A percentile compares a stretch with the other conserved stretches of the same genome.
phyloP scores from a whole-genome alignment of 2,329 filamentous ascomycete genomes.

The Sarocladium oryzae region DNA sequence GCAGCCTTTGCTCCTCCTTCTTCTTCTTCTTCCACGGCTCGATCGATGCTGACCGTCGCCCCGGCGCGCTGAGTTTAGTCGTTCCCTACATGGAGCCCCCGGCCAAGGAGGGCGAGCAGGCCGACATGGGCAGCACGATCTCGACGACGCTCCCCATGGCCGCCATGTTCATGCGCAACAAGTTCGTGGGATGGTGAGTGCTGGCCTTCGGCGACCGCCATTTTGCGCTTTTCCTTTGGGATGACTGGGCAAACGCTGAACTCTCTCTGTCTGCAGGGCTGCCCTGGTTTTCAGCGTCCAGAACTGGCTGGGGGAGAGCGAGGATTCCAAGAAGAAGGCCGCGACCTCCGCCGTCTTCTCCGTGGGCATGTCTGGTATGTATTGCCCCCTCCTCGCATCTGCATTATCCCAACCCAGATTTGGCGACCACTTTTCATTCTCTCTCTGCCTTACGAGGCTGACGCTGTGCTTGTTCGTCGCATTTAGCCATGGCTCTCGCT shows the following conservation, averaged over 20 bases:
- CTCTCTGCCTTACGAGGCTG: not conserved
- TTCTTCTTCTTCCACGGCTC: too few relatives aligned
- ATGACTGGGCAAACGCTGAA: too few relatives aligned
- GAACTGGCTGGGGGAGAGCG: conserved; percentile 70
- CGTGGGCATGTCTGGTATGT: conserved; percentile 72
- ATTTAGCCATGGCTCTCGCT: conserved; percentile 51
- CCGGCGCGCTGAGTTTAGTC: conserved; percentile 46
- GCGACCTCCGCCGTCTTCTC: conserved; percentile 65
- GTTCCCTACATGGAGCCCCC: conserved; percentile 80
- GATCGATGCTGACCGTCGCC: not conserved
- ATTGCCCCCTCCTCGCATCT: not conserved
- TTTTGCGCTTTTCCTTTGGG: too few relatives aligned
- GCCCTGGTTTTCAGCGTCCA: conserved; percentile 69
- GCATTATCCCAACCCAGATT: not conserved
- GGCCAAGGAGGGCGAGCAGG: conserved; percentile 41
- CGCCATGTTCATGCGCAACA: conserved; percentile 88
- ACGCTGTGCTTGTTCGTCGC: too few relatives aligned
- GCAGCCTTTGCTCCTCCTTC: not conserved
- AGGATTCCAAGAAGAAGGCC: conserved; percentile 56
- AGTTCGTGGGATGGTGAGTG: conserved; percentile 62
- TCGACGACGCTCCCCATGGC: conserved; percentile 88
- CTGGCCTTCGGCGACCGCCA: not conserved
- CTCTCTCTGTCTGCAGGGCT: conserved; percentile 41
- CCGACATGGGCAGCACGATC: conserved; percentile 66
- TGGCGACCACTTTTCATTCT: not conserved